Percentiles rank a stretch among this genome's conserved stretches.
phyloP scores from a whole-genome alignment of 148 eudicot species.

The Rheum nobile region DNA sequence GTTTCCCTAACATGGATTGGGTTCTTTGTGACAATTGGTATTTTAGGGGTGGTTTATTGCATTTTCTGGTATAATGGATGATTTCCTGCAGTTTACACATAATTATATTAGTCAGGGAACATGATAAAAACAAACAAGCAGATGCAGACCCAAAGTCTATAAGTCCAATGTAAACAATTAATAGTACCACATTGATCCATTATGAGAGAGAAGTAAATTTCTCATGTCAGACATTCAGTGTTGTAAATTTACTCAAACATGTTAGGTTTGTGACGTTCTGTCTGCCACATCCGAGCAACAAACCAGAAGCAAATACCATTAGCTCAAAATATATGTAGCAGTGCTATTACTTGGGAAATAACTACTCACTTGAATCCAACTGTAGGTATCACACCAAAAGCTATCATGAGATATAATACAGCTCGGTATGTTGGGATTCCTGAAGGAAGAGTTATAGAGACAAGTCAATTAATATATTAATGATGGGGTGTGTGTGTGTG shows the following conservation, averaged over 20 bases:
- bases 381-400: slow-evolving; percentile 36
- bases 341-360: neutral
- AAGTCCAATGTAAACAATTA: neutral
- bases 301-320: neutral
- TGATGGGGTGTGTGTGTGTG: neutral
- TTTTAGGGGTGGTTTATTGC: too few species aligned
- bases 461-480: neutral
- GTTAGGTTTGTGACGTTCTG: neutral
- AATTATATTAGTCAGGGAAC: neutral
- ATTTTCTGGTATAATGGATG: too few species aligned
- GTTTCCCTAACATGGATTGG: too few species aligned
- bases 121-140: neutral
- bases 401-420: slow-evolving; percentile 29
- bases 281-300: neutral
- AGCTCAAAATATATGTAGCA: neutral
- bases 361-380: slow-evolving; percentile 36
- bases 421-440: slow-evolving; percentile 26
- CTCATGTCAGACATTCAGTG: neutral
- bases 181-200: neutral
- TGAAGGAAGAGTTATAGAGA: slow-evolving; percentile 7
- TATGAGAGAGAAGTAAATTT: neutral
- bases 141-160: too few species aligned
- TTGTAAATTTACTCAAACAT: neutral
- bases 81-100: too few species aligned
- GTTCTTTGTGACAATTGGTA: too few species aligned